Conservation (phyloP, 306 rosid genomes). For the Citrullus mucosospermus region DNA sequence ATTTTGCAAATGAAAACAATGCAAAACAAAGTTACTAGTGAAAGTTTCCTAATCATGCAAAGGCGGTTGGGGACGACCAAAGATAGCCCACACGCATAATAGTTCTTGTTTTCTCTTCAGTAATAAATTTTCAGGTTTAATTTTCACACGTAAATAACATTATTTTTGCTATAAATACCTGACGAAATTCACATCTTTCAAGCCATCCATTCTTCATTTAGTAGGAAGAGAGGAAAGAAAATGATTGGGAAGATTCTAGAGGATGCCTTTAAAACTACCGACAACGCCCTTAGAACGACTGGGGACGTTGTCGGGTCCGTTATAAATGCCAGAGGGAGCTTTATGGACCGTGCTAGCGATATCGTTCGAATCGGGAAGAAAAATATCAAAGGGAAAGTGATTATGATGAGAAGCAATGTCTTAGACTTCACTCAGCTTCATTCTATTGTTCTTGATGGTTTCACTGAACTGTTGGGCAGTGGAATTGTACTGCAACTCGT, state of each 20-base stretch:
- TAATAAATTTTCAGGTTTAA: not conserved
- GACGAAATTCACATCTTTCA: not conserved
- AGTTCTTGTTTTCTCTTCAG: too few relatives aligned
- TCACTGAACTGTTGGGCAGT: constrained; percentile 43
- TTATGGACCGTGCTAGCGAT: not conserved
- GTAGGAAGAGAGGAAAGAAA: not conserved
- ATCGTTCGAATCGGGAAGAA: not conserved
- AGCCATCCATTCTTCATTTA: not conserved
- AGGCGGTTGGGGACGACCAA: not conserved
- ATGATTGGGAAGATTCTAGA: not conserved
- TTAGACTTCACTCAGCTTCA: constrained; percentile 49
- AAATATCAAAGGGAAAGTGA: constrained; percentile 39
- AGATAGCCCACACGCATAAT: not conserved
- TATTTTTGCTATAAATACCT: not conserved
- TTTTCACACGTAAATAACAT: not conserved
- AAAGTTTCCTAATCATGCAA: not conserved
- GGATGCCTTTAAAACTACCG: not conserved
- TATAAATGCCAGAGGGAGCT: not conserved
- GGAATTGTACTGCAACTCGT: constrained; percentile 40
- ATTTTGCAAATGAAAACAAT: too few relatives aligned
- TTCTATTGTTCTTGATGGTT: constrained; percentile 38
- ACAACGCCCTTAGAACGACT: not conserved
- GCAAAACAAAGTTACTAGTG: too few relatives aligned
- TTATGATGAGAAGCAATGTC: constrained; percentile 69
- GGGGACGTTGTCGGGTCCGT: not conserved